phyloP scores from a whole-genome alignment of 1,284 basidiomycete genomes.

The Sphagnurus paluster region DNA sequence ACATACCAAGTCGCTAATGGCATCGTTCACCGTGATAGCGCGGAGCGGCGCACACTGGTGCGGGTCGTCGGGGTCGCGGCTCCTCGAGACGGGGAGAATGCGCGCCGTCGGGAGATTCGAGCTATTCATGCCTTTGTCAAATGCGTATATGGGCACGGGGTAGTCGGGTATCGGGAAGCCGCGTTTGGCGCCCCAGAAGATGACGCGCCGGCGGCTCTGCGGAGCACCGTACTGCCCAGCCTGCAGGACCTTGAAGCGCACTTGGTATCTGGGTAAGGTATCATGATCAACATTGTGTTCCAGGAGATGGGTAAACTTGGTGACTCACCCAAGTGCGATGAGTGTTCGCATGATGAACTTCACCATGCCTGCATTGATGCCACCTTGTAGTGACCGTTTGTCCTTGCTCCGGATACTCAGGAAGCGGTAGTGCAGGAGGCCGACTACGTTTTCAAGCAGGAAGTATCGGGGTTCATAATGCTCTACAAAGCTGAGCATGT shows the following conservation, averaged over 20 bases:
- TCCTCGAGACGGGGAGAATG: constrained; percentile 40
- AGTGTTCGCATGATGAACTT: constrained; percentile 63
- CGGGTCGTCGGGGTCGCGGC: constrained; percentile 30
- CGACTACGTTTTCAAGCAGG: constrained; percentile 69
- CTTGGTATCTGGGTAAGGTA: constrained; percentile 56
- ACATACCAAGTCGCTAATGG: constrained; percentile 67
- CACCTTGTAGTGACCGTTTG: constrained; percentile 29
- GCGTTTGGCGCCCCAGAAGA: constrained; percentile 63
- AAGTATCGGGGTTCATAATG: constrained; percentile 63
- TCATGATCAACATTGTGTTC: neutral
- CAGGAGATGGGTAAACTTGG: neutral
- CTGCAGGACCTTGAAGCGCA: constrained; percentile 61
- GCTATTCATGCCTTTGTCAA: constrained; percentile 27
- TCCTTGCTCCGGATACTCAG: constrained; percentile 27
- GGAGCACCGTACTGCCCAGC: constrained; percentile 70
- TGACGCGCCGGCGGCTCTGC: constrained; percentile 63
- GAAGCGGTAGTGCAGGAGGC: constrained; percentile 50
- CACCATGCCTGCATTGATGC: constrained; percentile 56
- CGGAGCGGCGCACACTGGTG: constrained; percentile 58
- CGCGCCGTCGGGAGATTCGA: constrained; percentile 37
- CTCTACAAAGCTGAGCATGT: constrained; percentile 76
- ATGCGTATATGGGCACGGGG: constrained; percentile 63
- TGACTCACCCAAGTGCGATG: constrained; percentile 56
- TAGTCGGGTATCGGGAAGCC: constrained; percentile 58
- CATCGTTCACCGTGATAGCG: constrained; percentile 57